Base-by-base conservation (phyloP, 495 filamentous ascomycete species). In the Aspergillus mulundensis region DNA sequence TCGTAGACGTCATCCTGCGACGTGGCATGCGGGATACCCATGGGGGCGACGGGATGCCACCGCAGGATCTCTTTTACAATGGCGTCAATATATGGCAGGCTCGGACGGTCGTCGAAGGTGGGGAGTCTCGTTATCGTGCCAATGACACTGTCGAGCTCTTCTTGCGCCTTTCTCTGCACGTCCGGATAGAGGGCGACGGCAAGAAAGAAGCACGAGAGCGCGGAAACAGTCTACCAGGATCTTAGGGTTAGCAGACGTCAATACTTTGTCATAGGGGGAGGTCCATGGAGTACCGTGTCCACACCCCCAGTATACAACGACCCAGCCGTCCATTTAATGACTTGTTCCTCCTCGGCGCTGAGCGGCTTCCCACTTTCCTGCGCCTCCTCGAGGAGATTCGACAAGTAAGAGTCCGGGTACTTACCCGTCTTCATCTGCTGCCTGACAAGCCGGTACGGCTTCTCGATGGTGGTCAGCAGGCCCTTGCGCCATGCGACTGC, bases 271-370 rank as follows among this genome's bases (percentile, higher is more conserved):
- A n/a, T n/a, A n/a, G n/a, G n/a, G n/a, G n/a, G n/a, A n/a, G n/a
- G n/a, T n/a, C n/a, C n/a, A n/a, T n/a, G n/a, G n/a, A n/a, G n/a
- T 57, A 68, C 65, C 8, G 72, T 84, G 58, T 85, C 83, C 15
- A 77, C 76, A 2, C 82, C 83, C n/a, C 76, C 83, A 36, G 78
- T 68, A 21, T 83, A 77, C 0, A 85, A 57, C 0, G 73, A 71
- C 16, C 70, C 72, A 2, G 79, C 70, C 18, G 70, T 60, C 71
- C 69, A 75, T 56, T 76, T 78, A 43, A 66, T 65, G 7, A 61
- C 53, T 0, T 53, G 21, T 21, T 75, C 67, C 16, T 69, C 63
- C 23, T 77, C 67, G 0, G 58, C 25, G 0, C 56, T 61, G 7
- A 61, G 46, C 6, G 28, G 5, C 25, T 28, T 28, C 25, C 8